phyloP scores from a whole-genome alignment of 805 yeast species.

The Cyberlindnera amylophila region DNA sequence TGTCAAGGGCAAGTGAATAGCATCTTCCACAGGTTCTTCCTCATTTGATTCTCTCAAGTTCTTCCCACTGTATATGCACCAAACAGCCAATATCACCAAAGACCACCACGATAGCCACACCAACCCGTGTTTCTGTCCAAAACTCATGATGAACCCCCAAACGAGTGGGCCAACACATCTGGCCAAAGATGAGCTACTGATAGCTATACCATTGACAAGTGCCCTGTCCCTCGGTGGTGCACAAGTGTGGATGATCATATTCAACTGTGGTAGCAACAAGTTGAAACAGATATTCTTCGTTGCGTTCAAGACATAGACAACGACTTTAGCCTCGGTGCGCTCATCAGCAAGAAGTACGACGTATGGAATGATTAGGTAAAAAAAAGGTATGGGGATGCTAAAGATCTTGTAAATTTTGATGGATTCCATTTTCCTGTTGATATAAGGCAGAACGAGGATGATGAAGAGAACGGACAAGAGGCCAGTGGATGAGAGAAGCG shows the following conservation, averaged over 20 bases:
- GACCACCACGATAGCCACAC: constrained; percentile 14
- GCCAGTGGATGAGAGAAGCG: constrained; percentile 47
- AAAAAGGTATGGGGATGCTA: constrained; percentile 7
- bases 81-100: constrained; percentile 2
- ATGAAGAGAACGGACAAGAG: constrained; percentile 42
- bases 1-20: no score
- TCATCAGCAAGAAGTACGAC: constrained; percentile 7
- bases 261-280: constrained; percentile 9
- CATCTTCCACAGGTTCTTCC: neutral
- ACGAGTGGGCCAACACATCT: constrained; percentile 9
- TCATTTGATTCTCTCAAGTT: constrained; percentile 7
- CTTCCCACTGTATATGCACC: constrained; percentile 3
- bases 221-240: constrained; percentile 12
- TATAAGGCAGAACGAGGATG: constrained; percentile 30
- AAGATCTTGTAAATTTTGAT: constrained; percentile 9
- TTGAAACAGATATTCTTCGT: constrained; percentile 3
- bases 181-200: constrained; percentile 8
- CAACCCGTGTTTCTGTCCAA: constrained; percentile 3
- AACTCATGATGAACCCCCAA: constrained; percentile 7
- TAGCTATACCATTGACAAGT: constrained; percentile 12
- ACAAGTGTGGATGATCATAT: constrained; percentile 9
- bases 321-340: neutral
- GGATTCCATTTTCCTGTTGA: constrained; percentile 8
- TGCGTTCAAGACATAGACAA: neutral
- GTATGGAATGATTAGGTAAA: constrained; percentile 6